These are phyloP conservation scores for Pharus latifolius DNA, from an alignment of 176 grass and related monocot species.

Conservation along the genomic window DNA sequence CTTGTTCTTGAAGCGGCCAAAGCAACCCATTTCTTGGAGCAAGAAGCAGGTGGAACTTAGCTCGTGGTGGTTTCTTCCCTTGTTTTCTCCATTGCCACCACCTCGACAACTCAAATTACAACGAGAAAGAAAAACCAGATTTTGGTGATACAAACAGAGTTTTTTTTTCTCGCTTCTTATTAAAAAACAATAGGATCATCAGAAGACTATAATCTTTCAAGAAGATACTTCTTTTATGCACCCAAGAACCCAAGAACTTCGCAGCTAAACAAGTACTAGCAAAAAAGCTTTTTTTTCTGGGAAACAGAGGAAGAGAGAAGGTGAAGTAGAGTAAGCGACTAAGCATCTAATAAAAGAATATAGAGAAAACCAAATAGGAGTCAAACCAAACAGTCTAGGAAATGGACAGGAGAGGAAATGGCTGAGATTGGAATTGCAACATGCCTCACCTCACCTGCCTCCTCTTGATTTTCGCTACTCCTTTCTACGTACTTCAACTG, in stretches of 20 bases:
- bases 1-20: conserved; percentile 17
- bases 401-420: conserved; percentile 14
- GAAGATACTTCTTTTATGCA: too few relatives aligned
- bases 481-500: not conserved
- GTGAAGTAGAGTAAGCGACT: too few relatives aligned
- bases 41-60: not conserved
- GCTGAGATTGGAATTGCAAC: not conserved
- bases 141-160: not conserved
- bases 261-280: too few relatives aligned
- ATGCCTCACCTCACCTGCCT: not conserved
- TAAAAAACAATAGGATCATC: too few relatives aligned
- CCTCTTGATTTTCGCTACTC: not conserved
- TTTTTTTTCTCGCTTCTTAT: not conserved
- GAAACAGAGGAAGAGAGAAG: not conserved
- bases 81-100: not conserved
- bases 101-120: not conserved
- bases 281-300: not conserved
- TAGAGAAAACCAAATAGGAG: not conserved
- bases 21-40: conserved; percentile 23
- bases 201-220: too few relatives aligned
- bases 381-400: conserved; percentile 29
- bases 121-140: not conserved
- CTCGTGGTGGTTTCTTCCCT: not conserved
- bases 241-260: not conserved
- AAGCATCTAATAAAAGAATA: too few relatives aligned